Percentiles rank a stretch among this genome's conserved stretches.
phyloP scores from a whole-genome alignment of 2,329 filamentous ascomycete genomes.

The Corynespora cassiicola region DNA sequence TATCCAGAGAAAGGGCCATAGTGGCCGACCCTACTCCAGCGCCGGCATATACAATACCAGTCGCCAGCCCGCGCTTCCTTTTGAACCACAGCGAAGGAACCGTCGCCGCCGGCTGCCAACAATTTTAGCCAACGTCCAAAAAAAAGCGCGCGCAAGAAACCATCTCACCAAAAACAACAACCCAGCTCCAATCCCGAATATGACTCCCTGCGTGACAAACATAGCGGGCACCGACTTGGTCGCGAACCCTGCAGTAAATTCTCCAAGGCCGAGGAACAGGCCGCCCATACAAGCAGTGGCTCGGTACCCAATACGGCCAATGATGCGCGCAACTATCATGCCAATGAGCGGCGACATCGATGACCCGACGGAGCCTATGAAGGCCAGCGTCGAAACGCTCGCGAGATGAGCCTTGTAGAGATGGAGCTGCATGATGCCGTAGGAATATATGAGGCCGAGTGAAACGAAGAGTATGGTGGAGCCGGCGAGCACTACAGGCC shows the following conservation, averaged over 20 bases:
- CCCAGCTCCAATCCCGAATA: constrained; percentile 1
- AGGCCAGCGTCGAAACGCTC: background rate
- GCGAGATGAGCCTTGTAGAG: background rate
- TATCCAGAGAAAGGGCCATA: background rate
- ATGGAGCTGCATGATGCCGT: background rate
- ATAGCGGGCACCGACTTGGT: constrained; percentile 1
- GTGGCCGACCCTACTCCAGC: constrained; percentile 1
- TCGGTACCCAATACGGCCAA: background rate
- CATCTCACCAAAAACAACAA: constrained; percentile 1
- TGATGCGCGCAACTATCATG: background rate
- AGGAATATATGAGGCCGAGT: constrained; percentile 1
- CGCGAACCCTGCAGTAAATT: constrained; percentile 1
- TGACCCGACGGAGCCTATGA: constrained; percentile 1
- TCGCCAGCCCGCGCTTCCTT: constrained; percentile 1
- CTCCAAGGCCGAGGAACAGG: background rate
- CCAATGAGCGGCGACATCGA: background rate
- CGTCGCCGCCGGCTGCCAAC: background rate
- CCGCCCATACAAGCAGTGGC: background rate
- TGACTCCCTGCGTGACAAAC: constrained; percentile 1
- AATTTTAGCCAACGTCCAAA: background rate
- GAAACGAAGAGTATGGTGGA: constrained; percentile 1
- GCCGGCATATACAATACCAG: constrained; percentile 1
- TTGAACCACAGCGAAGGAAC: constrained; percentile 2
- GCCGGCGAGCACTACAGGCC: constrained; percentile 1
- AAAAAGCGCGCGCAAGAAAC: too few species aligned